These are phyloP conservation scores for Paecilomyces variotii DNA, from an alignment of 2,329 filamentous ascomycete species.

Conservation along the genomic window DNA sequence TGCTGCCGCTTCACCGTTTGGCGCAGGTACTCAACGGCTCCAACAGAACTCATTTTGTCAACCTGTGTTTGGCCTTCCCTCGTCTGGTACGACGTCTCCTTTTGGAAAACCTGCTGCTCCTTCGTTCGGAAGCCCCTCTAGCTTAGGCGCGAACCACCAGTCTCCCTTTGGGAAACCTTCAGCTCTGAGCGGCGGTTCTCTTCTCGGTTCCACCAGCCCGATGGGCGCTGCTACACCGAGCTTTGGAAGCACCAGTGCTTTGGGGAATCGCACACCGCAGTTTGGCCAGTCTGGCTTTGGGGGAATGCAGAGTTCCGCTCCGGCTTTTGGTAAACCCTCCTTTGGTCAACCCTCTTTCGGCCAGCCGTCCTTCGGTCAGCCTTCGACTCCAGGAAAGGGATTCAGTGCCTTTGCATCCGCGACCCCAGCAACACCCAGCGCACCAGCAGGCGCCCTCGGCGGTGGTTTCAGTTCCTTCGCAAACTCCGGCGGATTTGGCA, in stretches of 20 bases:
- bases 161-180: constrained; percentile 22
- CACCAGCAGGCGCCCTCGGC: constrained; percentile 9
- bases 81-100: constrained; percentile 19
- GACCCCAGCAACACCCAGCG: constrained; percentile 1
- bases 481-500: constrained; percentile 15
- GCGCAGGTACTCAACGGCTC: constrained; percentile 3
- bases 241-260: constrained; percentile 29
- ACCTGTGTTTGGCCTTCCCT: constrained; percentile 11
- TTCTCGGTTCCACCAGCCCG: constrained; percentile 28
- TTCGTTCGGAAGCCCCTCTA: constrained; percentile 21
- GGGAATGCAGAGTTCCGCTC: constrained; percentile 6
- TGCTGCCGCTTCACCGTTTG: constrained; percentile 10
- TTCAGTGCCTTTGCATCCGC: constrained; percentile 7
- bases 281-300: constrained; percentile 29
- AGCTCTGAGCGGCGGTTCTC: constrained; percentile 15
- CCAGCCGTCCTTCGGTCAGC: constrained; percentile 11
- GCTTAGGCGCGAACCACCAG: constrained; percentile 14
- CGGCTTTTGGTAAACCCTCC: constrained; percentile 21
- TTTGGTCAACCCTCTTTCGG: constrained; percentile 18
- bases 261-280: constrained; percentile 20
- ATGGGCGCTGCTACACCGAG: constrained; percentile 11
- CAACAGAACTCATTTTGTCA: constrained; percentile 22
- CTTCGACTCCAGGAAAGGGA: constrained; percentile 8
- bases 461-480: constrained; percentile 30
- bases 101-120: constrained; percentile 19